Evolutionary conservation across 2,329 filamentous ascomycete species (phyloP), one percentile per base, ranked within the genome.

Genomic region (Fusarium nematophilum): DNA sequence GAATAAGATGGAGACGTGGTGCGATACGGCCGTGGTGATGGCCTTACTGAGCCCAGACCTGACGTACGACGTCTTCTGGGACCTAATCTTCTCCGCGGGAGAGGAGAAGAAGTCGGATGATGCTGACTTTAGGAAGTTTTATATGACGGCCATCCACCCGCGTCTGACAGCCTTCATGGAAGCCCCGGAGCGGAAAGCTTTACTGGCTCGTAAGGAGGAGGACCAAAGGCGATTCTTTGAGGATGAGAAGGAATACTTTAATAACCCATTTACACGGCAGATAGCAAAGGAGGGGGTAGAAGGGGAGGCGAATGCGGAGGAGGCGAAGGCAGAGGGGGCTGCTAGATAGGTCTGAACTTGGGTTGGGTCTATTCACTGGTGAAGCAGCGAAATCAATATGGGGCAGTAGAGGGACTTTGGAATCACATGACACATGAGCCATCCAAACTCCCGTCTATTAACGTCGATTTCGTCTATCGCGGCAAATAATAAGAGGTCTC

Each of bases 181-280:
- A 26, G 3, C n/a, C n/a, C 45, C 45, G 9, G 26, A 37, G 34
- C 45, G 34, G 15, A 31, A 48, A 27, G 45, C 45, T 25, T 27
- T 48, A 17, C 34, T 48, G 17, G 26, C 23, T 2, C 45, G 45
- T 18, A 48, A 48, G 45, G 34, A 39, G 25, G 34, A 31, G 17
- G 45, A 40, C 26, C 45, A 48, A 34, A 39, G 4, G 27, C 34
- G 26, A 26, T 48, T 48, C n/a, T 48, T 39, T 23, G 27, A 48
- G 6, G 45, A 29, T 2, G 45, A 48, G 27, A 48, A 40, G 26
- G n/a, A 33, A 4, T 17, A 48, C 17, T 48, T 48, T 33, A 3
- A 6, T 3, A 25, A 40, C 34, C 17, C 15, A n/a, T n/a, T n/a
- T n/a, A n/a, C n/a, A n/a, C n/a, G n/a, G n/a, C n/a, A n/a, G n/a